A percentile compares a stretch with the other conserved stretches of the same genome.
Conservation (phyloP, 257 asterid genomes). For the Perilla frutescens region DNA sequence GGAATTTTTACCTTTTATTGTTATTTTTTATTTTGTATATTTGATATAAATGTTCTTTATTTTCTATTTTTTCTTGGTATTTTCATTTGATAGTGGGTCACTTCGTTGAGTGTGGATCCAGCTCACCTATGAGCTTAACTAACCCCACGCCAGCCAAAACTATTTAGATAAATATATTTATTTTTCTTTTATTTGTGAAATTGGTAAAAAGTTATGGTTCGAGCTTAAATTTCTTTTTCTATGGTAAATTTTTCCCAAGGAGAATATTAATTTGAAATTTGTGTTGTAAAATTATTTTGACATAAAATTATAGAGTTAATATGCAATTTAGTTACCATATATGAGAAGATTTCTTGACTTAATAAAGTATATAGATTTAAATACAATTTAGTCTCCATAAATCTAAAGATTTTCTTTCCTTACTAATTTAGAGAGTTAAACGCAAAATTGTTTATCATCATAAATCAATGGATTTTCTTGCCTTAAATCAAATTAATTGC, state of each 20-base stretch:
- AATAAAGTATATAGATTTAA: neutral
- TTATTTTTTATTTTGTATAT: neutral
- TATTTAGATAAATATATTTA: neutral
- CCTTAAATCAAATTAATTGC: slow-evolving; percentile 24
- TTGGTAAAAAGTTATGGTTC: neutral
- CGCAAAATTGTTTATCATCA: slow-evolving; percentile 25
- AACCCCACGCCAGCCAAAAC: slow-evolving; percentile 69
- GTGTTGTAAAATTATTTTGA: neutral
- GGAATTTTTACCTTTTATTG: slow-evolving; percentile 19
- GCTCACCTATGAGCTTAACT: slow-evolving; percentile 60
- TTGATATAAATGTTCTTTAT: slow-evolving; percentile 17
- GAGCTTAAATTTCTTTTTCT: neutral
- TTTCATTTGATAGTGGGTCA: slow-evolving; percentile 51
- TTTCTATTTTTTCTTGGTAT: slow-evolving; percentile 20
- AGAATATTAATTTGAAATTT: neutral
- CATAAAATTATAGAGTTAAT: neutral
- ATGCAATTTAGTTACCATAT: slow-evolving; percentile 16
- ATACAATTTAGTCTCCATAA: slow-evolving; percentile 29
- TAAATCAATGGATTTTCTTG: slow-evolving; percentile 33
- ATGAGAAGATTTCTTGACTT: slow-evolving; percentile 24
- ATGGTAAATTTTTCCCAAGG: neutral
- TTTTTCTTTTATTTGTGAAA: neutral
- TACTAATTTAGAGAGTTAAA: slow-evolving; percentile 14
- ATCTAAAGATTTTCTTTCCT: slow-evolving; percentile 23
- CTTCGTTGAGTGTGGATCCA: slow-evolving; percentile 69